Base-by-base conservation (phyloP, 495 filamentous ascomycete genomes). In the Talaromyces adpressus region DNA sequence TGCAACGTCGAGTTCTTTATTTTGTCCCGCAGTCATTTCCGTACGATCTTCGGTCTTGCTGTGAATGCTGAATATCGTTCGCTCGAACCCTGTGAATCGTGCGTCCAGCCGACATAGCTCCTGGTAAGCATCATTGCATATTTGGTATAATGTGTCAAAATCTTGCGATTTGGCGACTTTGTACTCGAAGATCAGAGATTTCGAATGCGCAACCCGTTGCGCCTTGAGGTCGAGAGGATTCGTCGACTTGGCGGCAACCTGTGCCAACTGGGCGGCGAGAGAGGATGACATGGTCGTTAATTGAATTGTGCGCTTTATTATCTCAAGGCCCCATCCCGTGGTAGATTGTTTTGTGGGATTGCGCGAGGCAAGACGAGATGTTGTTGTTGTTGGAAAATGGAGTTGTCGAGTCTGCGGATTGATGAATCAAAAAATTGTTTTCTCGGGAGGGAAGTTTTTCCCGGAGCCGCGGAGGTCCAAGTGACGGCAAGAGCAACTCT, bases 181-280 rank as follows among this genome's bases (percentile, higher is more conserved):
- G 45, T 86, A 84, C 68, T 95, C 91, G 74, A 92, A 99, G 61
- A 99, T 87, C 59, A 99, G 73, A 16, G 94, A 98, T 68, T 94
- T 90, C 56, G 90, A 91, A 78, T 98, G 93, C 27, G 90, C 82
- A 45, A 89, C 81, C 74, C 91, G 92, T 75, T 97, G 89, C 57
- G 91, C 89, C 72, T 96, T 95, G 54, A 95, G 85, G 70, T 98
- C 89, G 63, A 98, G 84, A 49, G 87, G 84, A 75, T 88, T 85
- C 59, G 87, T 89, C 61, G 90, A 91, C 67, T 87, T 87, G 62
- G 85, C 84, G 63, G 90, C 87, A 68, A 94, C 89, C 71, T 88
- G 84, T 77, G 89, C 87, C 74, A 96, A 71, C 82, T 94, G 91
- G 75, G 85, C 82, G 70, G 89, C 84, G 67, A 96, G 84, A 71